Evolutionary conservation across 2,329 filamentous ascomycete genomes (phyloP).

Genomic region (Cladophialophora yegresii): DNA sequence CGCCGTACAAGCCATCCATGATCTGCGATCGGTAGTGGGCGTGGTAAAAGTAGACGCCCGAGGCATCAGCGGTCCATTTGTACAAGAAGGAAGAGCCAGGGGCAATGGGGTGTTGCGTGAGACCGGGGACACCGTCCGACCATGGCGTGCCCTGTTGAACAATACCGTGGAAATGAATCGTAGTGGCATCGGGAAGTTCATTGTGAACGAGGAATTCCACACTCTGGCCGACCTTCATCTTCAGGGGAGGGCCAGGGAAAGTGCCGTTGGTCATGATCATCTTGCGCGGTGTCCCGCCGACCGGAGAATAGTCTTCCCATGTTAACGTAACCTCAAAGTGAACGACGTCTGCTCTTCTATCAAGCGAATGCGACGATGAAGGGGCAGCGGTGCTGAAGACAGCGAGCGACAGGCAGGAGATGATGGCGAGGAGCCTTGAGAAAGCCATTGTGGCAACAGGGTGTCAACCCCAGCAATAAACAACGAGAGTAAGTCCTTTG

Average conservation of each 20-base stretch:
- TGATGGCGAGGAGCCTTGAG: slow-evolving; percentile 23
- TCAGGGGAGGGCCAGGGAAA: slow-evolving; percentile 72
- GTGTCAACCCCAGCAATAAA: slow-evolving; percentile 6
- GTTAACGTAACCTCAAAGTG: slow-evolving; percentile 42
- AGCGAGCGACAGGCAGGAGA: slow-evolving; percentile 34
- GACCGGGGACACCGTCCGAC: slow-evolving; percentile 71
- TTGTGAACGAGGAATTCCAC: slow-evolving; percentile 71
- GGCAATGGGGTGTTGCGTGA: slow-evolving; percentile 68
- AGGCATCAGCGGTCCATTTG: slow-evolving; percentile 52
- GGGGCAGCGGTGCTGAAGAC: slow-evolving; percentile 27
- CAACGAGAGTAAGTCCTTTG: slow-evolving; percentile 22
- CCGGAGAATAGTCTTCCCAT: slow-evolving; percentile 42
- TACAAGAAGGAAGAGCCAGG: slow-evolving; percentile 67
- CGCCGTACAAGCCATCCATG: slow-evolving; percentile 68
- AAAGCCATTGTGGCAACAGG: slow-evolving; percentile 28
- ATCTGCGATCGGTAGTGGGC: slow-evolving; percentile 66
- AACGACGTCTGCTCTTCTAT: slow-evolving; percentile 26
- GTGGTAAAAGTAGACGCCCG: slow-evolving; percentile 67
- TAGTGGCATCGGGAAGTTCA: slow-evolving; percentile 63
- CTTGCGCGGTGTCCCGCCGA: slow-evolving; percentile 51
- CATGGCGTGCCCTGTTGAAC: slow-evolving; percentile 73
- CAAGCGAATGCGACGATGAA: slow-evolving; percentile 17
- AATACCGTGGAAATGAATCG: slow-evolving; percentile 76
- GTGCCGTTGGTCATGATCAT: slow-evolving; percentile 72
- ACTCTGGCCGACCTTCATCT: slow-evolving; percentile 71